Base-by-base conservation (phyloP, 1,284 basidiomycete species). In the Agaricales sp. region DNA sequence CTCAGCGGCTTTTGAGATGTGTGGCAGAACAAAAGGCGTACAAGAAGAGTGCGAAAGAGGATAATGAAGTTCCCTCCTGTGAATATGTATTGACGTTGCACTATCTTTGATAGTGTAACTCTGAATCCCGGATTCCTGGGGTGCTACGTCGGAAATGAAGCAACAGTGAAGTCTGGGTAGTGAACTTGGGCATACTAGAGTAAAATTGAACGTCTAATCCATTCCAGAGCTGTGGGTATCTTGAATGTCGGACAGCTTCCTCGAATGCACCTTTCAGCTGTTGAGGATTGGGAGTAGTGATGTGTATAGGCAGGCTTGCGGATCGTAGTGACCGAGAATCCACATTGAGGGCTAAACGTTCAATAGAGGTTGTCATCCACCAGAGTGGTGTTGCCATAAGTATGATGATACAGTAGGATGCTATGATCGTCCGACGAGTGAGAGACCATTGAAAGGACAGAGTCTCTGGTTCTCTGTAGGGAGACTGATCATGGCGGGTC, bases 311-410 rank as follows among this genome's bases (percentile, higher is more conserved):
- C 52, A 86, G 73, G 6, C 61, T 57, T 16, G 81, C 66, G 51
- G 69, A 61, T 22, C 58, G 72, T 41, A 67, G 63, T 20, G 71
- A 63, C 57, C 79, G 74, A n/a, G 68, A 67, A 39, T 66, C 63
- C 23, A 92, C 81, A 35, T 77, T 74, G 14, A 95, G 67, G 0
- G 82, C 69, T 13, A 87, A 73, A 23, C 91, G 77, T 61, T 91
- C 76, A 37, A 95, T 92, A 53, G 85, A 87, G 2, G 92, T 95
- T 19, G 87, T 83, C 44, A 70, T 73, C 89, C 88, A 95, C 92
- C 92, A 96, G 43, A 88, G 73, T 2, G 92, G 92, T 16, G 90
- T 51, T 1, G 82, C 81, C 4, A 88, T 65, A 19, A 92, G 54
- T 19, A 93, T 71, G 25, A 90, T 67, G 23, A 75, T 52, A 75